Evolutionary conservation across 2,329 filamentous ascomycete species (phyloP).

Genomic region (Aspergillus spinulosporus): DNA sequence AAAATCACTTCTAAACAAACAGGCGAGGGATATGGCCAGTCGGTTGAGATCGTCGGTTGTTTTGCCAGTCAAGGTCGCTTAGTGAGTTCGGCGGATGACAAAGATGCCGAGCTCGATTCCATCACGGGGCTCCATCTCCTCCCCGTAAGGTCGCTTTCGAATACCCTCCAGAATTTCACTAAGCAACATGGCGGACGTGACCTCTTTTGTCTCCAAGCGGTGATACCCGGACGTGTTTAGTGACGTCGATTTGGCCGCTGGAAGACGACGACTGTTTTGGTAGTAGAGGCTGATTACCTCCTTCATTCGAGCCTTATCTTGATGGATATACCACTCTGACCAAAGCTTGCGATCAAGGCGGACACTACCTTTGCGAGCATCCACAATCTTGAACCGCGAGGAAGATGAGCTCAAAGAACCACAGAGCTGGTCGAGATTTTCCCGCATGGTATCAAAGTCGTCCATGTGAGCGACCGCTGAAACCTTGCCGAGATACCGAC

Average conservation of each 20-base stretch:
- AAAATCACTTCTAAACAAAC: background rate
- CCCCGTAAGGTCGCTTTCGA: conserved; percentile 50
- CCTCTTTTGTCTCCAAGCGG: conserved; percentile 42
- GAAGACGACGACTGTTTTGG: conserved; percentile 40
- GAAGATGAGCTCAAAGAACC: conserved; percentile 37
- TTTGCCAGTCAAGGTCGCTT: conserved; percentile 12
- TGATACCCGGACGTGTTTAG: conserved; percentile 28
- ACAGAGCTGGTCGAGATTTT: conserved; percentile 44
- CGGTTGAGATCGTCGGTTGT: background rate
- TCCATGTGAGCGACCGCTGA: conserved; percentile 55
- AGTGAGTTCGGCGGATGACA: conserved; percentile 48
- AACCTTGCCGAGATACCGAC: conserved; percentile 56
- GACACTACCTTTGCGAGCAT: conserved; percentile 54
- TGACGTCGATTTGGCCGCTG: conserved; percentile 30
- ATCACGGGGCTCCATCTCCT: conserved; percentile 45
- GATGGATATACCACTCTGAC: conserved; percentile 66
- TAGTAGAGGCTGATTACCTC: conserved; percentile 49
- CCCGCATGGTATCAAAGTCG: conserved; percentile 54
- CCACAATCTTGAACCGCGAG: conserved; percentile 48
- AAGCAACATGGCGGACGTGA: conserved; percentile 57
- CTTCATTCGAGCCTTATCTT: conserved; percentile 61
- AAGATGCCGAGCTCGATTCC: conserved; percentile 52
- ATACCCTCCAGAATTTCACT: conserved; percentile 61
- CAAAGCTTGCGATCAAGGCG: conserved; percentile 55
- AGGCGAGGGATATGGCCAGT: background rate